Base-by-base conservation (phyloP, 2,329 filamentous ascomycete species). In the Rasamsonia emersonii region DNA sequence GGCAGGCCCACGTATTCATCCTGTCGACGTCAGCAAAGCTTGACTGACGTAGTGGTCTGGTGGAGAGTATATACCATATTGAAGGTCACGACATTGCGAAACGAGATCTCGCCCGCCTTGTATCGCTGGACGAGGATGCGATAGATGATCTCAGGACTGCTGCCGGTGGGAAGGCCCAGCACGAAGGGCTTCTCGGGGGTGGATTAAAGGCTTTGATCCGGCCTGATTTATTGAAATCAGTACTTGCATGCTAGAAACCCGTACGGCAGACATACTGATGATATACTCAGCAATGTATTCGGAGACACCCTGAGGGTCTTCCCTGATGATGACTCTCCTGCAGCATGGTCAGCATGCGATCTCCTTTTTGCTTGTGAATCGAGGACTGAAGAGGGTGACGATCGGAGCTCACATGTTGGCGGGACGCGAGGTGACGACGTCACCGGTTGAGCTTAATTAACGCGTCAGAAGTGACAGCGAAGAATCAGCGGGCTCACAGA, bases 1-100 rank as follows among this genome's bases (percentile, higher is more conserved):
- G 84, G 79, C 41, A 93, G 73, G 36, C 81, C 82, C 44, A 91
- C 82, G 51, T 93, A 93, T 63, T 93, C 85, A 61, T 93, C 85
- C 77, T 82, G 44, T 18, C 11, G 5, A 18, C 11, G n/a, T n/a
- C n/a, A n/a, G n/a, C n/a, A n/a, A n/a, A n/a, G n/a, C n/a, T n/a
- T n/a, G n/a, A n/a, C n/a, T 32, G 33, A 18, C 28, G 28, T 24
- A 25, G 19, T 24, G 11, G 9, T n/a, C 15, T 17, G 27, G 25
- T 35, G 39, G 13, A 11, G 6, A 13, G 37, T 26, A 20, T 63
- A 37, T 70, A 82, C 79, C 85, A 91, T 91, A 61, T 91, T 91
- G 70, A 93, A 93, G 16, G 85, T 93, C 53, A 91, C 74, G 50
- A 93, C 83, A 79, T 93, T 75, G 51, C 80, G 78, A 56, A 93